Conservation (phyloP, 441 rosid species). For the Pelargonium cotyledonis region DNA sequence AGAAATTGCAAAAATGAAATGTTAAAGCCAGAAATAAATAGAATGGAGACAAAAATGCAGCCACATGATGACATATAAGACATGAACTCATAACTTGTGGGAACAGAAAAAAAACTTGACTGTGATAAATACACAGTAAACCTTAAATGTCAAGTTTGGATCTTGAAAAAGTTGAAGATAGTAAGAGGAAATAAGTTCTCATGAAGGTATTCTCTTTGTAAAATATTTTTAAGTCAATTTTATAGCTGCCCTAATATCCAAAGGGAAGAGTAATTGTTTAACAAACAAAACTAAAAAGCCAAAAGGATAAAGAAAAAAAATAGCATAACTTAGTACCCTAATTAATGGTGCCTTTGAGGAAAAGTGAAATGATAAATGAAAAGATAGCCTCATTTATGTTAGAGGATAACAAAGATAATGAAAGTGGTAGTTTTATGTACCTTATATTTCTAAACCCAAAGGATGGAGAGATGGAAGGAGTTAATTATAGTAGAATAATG, state of each 20-base stretch:
- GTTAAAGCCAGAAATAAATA: not conserved
- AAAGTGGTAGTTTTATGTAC: not conserved
- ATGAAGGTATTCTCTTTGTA: not conserved
- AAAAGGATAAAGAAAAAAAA: not conserved
- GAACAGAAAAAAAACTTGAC: not conserved
- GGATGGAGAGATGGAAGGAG: not conserved
- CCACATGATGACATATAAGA: not conserved
- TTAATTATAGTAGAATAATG: too few relatives aligned
- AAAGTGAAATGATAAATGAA: not conserved
- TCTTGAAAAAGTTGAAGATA: not conserved
- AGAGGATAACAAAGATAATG: not conserved
- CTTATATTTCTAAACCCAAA: too few relatives aligned
- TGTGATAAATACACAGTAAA: not conserved
- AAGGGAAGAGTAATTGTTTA: not conserved
- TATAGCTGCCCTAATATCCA: not conserved
- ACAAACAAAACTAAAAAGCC: not conserved
- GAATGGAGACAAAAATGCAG: not conserved
- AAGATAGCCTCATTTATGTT: not conserved
- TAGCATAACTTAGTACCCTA: not conserved
- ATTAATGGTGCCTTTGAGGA: not conserved
- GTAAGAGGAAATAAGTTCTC: not conserved
- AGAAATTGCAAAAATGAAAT: slow-evolving; percentile 1
- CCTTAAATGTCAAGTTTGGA: not conserved
- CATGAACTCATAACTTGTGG: not conserved
- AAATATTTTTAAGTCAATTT: not conserved